Evolutionary conservation across 2,329 filamentous ascomycete species (phyloP).

Genomic region (Trichoderma afroharzianum): DNA sequence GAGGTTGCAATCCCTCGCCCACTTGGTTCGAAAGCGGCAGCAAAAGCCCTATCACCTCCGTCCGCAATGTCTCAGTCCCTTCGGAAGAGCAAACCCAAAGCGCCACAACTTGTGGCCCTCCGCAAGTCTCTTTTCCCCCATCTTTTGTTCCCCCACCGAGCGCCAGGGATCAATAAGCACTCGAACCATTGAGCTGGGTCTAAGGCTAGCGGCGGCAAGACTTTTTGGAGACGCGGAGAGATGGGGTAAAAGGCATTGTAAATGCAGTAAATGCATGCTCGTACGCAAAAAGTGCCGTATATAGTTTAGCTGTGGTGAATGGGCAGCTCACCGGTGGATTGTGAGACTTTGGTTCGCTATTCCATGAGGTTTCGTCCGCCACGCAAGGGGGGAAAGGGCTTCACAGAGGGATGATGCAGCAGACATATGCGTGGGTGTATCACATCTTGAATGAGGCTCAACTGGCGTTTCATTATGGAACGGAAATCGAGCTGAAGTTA

Average conservation of each 20-base stretch:
- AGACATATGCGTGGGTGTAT: background rate
- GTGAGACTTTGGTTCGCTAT: background rate
- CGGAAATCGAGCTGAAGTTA: background rate
- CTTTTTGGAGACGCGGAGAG: conserved; percentile 3
- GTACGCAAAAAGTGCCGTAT: background rate
- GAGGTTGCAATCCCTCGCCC: background rate
- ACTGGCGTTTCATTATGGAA: background rate
- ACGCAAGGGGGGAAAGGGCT: background rate
- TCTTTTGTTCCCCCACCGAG: conserved; percentile 10
- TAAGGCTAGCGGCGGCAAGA: conserved; percentile 12
- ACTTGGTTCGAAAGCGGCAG: background rate
- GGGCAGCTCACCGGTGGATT: background rate
- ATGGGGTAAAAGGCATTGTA: background rate
- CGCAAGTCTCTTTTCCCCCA: background rate
- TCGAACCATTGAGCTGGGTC: conserved; percentile 7
- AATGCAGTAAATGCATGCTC: background rate
- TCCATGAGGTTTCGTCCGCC: background rate
- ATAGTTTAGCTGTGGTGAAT: background rate
- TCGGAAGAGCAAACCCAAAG: background rate
- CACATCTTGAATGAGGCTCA: background rate
- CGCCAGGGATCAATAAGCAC: conserved; percentile 10
- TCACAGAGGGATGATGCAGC: background rate
- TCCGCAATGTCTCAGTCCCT: background rate
- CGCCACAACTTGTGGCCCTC: background rate
- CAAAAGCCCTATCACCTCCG: background rate